These are phyloP conservation scores for Trametes cingulata DNA, from an alignment of 768 basidiomycete genomes.

Conservation along the genomic window DNA sequence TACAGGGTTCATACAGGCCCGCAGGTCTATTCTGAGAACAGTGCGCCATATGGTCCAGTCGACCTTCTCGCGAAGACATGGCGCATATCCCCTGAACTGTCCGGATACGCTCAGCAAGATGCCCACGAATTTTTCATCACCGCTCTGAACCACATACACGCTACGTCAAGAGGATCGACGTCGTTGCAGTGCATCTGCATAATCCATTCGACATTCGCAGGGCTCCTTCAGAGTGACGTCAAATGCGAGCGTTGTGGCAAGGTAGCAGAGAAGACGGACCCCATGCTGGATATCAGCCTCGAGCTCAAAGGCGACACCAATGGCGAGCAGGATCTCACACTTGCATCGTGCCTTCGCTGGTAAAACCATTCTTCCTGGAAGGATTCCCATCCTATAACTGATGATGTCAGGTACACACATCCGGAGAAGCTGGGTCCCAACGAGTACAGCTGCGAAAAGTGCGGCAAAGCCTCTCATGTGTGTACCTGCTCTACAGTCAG, in stretches of 20 bases:
- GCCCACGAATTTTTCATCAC: slow-evolving; percentile 88
- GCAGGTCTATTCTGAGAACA: slow-evolving; percentile 49
- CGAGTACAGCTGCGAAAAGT: slow-evolving; percentile 84
- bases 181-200: slow-evolving; percentile 86
- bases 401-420: slow-evolving; percentile 68
- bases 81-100: slow-evolving; percentile 74
- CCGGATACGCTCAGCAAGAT: slow-evolving; percentile 94
- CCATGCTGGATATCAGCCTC: slow-evolving; percentile 88
- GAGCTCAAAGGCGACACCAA: slow-evolving; percentile 63
- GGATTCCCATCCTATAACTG: neutral
- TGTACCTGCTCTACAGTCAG: slow-evolving; percentile 26
- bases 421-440: slow-evolving; percentile 81
- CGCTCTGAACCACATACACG: slow-evolving; percentile 85
- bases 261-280: slow-evolving; percentile 78
- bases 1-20: neutral
- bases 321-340: slow-evolving; percentile 58
- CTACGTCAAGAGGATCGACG: slow-evolving; percentile 70
- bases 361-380: slow-evolving; percentile 31
- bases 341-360: slow-evolving; percentile 77
- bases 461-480: slow-evolving; percentile 68
- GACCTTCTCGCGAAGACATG: slow-evolving; percentile 84
- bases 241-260: slow-evolving; percentile 84
- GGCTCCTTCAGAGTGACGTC: slow-evolving; percentile 85
- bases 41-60: slow-evolving; percentile 73
- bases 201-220: slow-evolving; percentile 88